Evolutionary conservation across 169 alveolate genomes (phyloP), one percentile per base, ranked within the genome.

Genomic region (Theileria parva): DNA sequence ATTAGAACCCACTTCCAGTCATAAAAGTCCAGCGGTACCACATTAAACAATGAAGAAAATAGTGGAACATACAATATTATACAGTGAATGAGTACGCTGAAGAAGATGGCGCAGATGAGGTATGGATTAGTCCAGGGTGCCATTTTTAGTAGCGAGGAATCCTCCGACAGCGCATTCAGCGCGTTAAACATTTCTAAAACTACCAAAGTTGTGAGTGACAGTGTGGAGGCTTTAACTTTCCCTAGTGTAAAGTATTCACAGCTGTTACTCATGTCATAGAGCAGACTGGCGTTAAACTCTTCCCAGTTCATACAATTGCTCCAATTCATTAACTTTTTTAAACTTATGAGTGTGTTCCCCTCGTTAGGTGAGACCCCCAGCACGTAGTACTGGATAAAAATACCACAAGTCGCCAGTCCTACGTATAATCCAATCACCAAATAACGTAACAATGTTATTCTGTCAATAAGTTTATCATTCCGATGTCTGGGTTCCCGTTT

Each of bases 181-280:
- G 99, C 99, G 85, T 98, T 98, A 67, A 98, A 92, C 99, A 98
- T 97, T 86, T 98, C 99, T 59, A 97, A 96, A 28, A 97, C 92
- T 27, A 98, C 99, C 53, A 98, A 90, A 34, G 97, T 98, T 6
- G 99, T 96, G 67, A 98, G 89, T 59, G 98, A 91, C 28, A 98
- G 91, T 13, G 99, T 97, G 68, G 98, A 93, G 32, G 99, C 98
- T 93, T 98, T 98, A 32, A 92, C 92, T 88, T 98, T 98, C 13
- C 99, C 99, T 60, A 89, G 79, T 11, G 99, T 94, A 95, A 98
- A 98, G 93, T 97, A 97, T 28, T 95, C 85, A 88, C 99, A 98
- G 21, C 98, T 97, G 28, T 88, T 74, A 7, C 94, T 77, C 86
- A 96, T 94, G 34, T 93, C 97, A 80, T 85, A 93, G 53, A 93